phyloP scores from a whole-genome alignment of 2,329 filamentous ascomycete genomes.

The Fusarium multiceps region DNA sequence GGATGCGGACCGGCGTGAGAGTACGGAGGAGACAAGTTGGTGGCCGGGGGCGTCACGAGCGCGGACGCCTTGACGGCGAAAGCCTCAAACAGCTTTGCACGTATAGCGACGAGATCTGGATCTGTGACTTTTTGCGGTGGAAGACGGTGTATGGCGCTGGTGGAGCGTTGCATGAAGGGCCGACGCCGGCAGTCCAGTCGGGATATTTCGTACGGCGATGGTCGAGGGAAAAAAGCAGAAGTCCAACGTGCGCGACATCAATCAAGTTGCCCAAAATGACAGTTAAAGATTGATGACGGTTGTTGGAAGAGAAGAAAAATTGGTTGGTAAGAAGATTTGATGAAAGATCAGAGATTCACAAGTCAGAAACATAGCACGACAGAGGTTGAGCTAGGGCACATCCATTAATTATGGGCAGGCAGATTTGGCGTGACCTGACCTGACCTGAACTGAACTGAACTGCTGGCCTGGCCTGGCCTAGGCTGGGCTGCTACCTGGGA shows the following conservation, averaged over 20 bases:
- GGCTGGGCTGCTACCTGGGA: not conserved
- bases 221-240: not conserved
- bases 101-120: constrained; percentile 32
- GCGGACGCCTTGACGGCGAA: constrained; percentile 29
- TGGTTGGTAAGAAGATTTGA: constrained; percentile 4
- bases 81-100: constrained; percentile 19
- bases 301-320: not conserved
- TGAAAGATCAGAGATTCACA: constrained; percentile 21
- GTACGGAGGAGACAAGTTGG: constrained; percentile 29
- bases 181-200: constrained; percentile 11
- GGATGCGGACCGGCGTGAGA: constrained; percentile 11
- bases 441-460: not conserved
- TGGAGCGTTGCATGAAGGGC: constrained; percentile 30
- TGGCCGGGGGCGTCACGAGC: constrained; percentile 34
- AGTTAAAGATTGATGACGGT: not conserved
- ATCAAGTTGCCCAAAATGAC: constrained; percentile 23
- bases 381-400: constrained; percentile 25
- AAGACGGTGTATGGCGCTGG: constrained; percentile 15
- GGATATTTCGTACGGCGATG: not conserved
- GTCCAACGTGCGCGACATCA: constrained; percentile 18
- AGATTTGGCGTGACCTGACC: constrained; percentile 27
- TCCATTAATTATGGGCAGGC: constrained; percentile 33
- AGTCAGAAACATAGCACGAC: constrained; percentile 17
- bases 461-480: not conserved
- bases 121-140: constrained; percentile 28